These are phyloP conservation scores for Quercus bicolor DNA, from an alignment of 306 rosid species.

Conservation along the genomic window DNA sequence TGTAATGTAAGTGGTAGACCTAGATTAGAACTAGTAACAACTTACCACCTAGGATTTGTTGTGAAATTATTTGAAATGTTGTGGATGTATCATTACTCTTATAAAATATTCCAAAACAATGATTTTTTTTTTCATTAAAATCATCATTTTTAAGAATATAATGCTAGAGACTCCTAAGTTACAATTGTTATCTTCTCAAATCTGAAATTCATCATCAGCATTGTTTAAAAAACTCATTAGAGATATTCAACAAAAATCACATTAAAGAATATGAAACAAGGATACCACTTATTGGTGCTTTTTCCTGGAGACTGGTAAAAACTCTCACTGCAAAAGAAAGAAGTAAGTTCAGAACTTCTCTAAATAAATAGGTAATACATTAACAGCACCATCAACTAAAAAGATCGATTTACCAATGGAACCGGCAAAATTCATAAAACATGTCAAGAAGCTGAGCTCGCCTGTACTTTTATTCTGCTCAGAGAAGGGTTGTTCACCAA, in stretches of 20 bases:
- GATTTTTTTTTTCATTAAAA: too few relatives aligned
- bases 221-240: background rate
- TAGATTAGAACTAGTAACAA: too few relatives aligned
- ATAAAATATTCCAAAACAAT: too few relatives aligned
- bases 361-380: background rate
- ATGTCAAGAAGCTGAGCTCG: constrained; percentile 96
- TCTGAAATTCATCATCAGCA: background rate
- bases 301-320: constrained; percentile 89
- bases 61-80: too few relatives aligned
- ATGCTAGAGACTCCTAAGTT: background rate
- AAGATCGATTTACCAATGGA: constrained; percentile 66
- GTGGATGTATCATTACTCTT: too few relatives aligned
- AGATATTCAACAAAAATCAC: background rate
- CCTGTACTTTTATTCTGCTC: constrained; percentile 91
- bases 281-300: constrained; percentile 85
- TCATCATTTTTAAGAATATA: too few relatives aligned
- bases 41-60: too few relatives aligned
- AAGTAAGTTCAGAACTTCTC: constrained; percentile 6
- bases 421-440: constrained; percentile 85
- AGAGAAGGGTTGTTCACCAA: constrained; percentile 25
- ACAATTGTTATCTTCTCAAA: background rate
- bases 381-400: constrained; percentile 13
- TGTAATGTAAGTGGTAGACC: too few relatives aligned
- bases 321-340: constrained; percentile 71
- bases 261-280: constrained; percentile 23